Percentiles rank a stretch among this genome's conserved stretches.
These are phyloP conservation scores for Serendipita sp. DNA, from an alignment of 768 basidiomycete genomes.

Conservation along the genomic window DNA sequence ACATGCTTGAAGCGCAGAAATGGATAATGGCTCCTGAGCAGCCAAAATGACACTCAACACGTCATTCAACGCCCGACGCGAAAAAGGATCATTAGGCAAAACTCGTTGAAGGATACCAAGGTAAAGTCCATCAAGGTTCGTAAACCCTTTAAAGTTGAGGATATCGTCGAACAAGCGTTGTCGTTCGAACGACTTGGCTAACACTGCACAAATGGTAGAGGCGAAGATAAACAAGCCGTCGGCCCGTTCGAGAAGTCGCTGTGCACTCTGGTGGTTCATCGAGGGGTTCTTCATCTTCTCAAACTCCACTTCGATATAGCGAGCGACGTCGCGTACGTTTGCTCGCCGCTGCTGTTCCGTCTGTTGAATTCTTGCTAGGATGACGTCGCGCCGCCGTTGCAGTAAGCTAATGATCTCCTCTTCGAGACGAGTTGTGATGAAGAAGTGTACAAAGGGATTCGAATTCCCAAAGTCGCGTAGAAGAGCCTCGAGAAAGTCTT, in stretches of 20 bases:
- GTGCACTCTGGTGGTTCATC: neutral
- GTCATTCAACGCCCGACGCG: neutral
- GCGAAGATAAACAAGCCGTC: slow-evolving; percentile 3
- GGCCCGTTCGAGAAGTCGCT: neutral
- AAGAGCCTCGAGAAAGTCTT: neutral
- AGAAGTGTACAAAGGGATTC: neutral
- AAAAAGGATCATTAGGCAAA: neutral
- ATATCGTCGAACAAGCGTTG: neutral
- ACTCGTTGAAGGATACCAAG: neutral
- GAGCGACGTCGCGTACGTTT: neutral
- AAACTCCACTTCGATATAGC: neutral
- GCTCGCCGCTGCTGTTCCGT: neutral
- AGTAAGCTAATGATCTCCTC: neutral
- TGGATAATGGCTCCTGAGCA: neutral
- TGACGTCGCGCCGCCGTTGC: neutral
- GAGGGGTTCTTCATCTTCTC: neutral
- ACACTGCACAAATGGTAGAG: neutral
- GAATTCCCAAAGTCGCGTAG: neutral
- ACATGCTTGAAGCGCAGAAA: neutral
- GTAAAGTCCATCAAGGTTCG: neutral
- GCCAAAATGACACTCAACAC: neutral
- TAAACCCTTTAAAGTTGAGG: neutral
- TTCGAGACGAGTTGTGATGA: neutral
- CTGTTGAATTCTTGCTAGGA: neutral
- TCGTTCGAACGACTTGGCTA: neutral